Percentiles rank a stretch among this genome's conserved stretches.
phyloP scores from a whole-genome alignment of 495 filamentous ascomycete genomes.

The Penicillium cinerascens region DNA sequence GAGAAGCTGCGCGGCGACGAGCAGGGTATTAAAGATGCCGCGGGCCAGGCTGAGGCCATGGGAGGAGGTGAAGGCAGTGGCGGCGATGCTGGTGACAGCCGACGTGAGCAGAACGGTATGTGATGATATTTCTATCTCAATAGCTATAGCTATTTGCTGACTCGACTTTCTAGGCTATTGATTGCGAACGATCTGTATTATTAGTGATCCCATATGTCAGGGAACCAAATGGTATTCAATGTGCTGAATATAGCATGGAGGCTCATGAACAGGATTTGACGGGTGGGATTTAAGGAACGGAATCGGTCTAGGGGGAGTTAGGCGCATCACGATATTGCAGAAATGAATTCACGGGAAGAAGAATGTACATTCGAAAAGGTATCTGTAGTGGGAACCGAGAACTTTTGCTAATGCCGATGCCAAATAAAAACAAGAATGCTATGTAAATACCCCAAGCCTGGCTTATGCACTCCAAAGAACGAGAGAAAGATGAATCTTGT shows the following conservation, averaged over 20 bases:
- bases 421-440: conserved; percentile 4
- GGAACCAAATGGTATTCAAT: background rate
- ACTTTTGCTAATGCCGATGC: conserved; percentile 2
- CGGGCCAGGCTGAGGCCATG: conserved; percentile 29
- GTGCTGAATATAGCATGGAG: background rate
- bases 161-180: conserved; percentile 1
- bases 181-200: background rate
- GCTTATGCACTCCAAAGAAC: background rate
- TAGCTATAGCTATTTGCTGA: background rate
- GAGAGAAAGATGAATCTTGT: background rate
- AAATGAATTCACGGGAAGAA: background rate
- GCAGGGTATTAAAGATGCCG: conserved; percentile 47
- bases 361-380: conserved; percentile 2
- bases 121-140: background rate
- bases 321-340: conserved; percentile 5
- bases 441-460: background rate
- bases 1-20: conserved; percentile 89
- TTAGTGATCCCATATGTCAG: background rate
- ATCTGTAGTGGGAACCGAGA: background rate
- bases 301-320: background rate
- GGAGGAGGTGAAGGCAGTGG: conserved; percentile 6
- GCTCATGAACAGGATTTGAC: too few relatives aligned
- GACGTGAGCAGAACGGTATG: conserved; percentile 42
- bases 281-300: background rate
- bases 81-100: conserved; percentile 19